Conservation (phyloP, 2,329 filamentous ascomycete species). For the Scedosporium aurantiacum region DNA sequence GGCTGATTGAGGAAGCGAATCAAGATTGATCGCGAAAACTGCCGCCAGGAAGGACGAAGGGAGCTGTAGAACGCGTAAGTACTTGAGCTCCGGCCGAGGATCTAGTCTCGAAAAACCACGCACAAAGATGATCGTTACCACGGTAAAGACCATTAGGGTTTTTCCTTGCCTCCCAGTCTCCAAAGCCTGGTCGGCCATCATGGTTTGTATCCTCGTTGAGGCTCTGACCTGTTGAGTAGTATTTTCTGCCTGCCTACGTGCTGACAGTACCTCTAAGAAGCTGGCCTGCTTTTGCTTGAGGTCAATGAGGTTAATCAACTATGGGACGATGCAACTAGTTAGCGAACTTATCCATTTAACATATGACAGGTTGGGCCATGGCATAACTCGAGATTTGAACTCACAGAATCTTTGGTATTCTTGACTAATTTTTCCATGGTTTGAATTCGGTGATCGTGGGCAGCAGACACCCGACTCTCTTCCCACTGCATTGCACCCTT, state of each 20-base stretch:
- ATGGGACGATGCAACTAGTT: neutral
- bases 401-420: neutral
- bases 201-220: neutral
- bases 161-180: constrained; percentile 9
- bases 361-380: neutral
- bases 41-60: constrained; percentile 2
- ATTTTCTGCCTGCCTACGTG: neutral
- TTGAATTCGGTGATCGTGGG: neutral
- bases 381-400: neutral
- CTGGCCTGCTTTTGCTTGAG: constrained; percentile 10
- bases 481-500: neutral
- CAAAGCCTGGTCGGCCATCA: constrained; percentile 3
- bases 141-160: constrained; percentile 9
- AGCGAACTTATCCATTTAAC: neutral
- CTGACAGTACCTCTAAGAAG: constrained; percentile 6
- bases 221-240: neutral
- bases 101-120: constrained; percentile 2
- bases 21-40: constrained; percentile 8
- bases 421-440: neutral
- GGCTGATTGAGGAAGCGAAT: constrained; percentile 1
- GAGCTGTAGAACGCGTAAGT: neutral
- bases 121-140: constrained; percentile 9
- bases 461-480: neutral
- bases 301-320: constrained; percentile 7
- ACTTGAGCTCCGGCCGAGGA: neutral